Conservation (phyloP, 2,329 filamentous ascomycete species). For the Phaeosphaeria sp. region DNA sequence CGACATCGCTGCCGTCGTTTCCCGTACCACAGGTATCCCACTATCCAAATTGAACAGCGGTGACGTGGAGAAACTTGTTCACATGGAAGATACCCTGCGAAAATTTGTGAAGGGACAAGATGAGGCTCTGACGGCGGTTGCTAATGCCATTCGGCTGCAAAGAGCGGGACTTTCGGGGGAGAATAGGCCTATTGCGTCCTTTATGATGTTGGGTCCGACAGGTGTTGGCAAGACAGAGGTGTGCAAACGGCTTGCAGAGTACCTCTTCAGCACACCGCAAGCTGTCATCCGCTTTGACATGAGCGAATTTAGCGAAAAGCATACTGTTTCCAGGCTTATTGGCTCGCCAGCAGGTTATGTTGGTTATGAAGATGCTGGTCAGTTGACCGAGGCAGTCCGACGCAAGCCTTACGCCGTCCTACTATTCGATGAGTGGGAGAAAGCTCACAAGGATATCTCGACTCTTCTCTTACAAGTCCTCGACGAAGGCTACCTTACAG, state of each 20-base stretch:
- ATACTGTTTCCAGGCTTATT: slow-evolving; percentile 91
- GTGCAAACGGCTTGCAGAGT: slow-evolving; percentile 92
- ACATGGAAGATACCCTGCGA: slow-evolving; percentile 90
- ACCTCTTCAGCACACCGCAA: slow-evolving; percentile 89
- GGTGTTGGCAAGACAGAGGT: slow-evolving; percentile 97
- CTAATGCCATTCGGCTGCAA: slow-evolving; percentile 92
- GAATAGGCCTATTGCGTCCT: slow-evolving; percentile 88
- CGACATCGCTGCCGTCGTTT: slow-evolving; percentile 92
- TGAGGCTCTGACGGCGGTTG: slow-evolving; percentile 87
- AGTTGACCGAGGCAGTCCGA: slow-evolving; percentile 92
- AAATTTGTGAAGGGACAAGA: slow-evolving; percentile 90
- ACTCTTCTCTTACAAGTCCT: slow-evolving; percentile 90
- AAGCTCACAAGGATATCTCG: slow-evolving; percentile 94
- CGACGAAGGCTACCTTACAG: slow-evolving; percentile 94
- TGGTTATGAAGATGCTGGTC: slow-evolving; percentile 94
- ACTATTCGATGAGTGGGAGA: slow-evolving; percentile 97
- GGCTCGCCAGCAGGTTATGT: slow-evolving; percentile 94
- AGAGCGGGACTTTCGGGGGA: slow-evolving; percentile 90
- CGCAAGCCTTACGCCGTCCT: slow-evolving; percentile 95
- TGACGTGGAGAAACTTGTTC: slow-evolving; percentile 91
- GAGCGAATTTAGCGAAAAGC: slow-evolving; percentile 97
- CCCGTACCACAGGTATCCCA: slow-evolving; percentile 89
- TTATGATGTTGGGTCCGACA: slow-evolving; percentile 97
- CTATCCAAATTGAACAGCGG: slow-evolving; percentile 91
- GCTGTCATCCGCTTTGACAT: slow-evolving; percentile 96